Evolutionary conservation across 495 filamentous ascomycete genomes (phyloP).

Genomic region (Cercophora sp.): DNA sequence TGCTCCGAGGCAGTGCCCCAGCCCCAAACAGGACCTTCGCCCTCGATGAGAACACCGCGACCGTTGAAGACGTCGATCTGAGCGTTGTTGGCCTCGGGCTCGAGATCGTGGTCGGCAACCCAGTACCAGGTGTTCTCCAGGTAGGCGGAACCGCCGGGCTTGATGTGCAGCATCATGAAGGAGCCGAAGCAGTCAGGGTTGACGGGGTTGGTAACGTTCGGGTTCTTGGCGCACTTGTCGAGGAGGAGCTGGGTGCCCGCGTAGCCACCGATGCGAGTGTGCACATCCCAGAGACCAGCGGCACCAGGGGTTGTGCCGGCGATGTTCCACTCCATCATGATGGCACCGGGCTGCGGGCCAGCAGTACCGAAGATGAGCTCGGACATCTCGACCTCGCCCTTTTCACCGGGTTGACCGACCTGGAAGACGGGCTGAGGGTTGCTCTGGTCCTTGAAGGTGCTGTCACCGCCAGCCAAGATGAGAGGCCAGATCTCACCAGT

Average conservation of each 20-base stretch:
- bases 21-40: slow-evolving; percentile 58
- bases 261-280: slow-evolving; percentile 80
- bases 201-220: slow-evolving; percentile 51
- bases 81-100: slow-evolving; percentile 67
- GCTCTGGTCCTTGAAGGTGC: slow-evolving; percentile 61
- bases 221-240: slow-evolving; percentile 69
- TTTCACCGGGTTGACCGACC: slow-evolving; percentile 74
- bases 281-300: slow-evolving; percentile 85
- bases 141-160: slow-evolving; percentile 65
- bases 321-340: slow-evolving; percentile 90
- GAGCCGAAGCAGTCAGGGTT: slow-evolving; percentile 61
- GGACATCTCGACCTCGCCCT: slow-evolving; percentile 75
- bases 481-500: slow-evolving; percentile 89
- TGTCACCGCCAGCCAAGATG: slow-evolving; percentile 72
- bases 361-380: slow-evolving; percentile 79
- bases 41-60: slow-evolving; percentile 77
- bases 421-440: slow-evolving; percentile 72
- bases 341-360: slow-evolving; percentile 76
- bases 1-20: slow-evolving; percentile 86
- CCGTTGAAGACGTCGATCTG: slow-evolving; percentile 93
- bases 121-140: slow-evolving; percentile 94
- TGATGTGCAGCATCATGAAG: slow-evolving; percentile 81
- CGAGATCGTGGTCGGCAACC: slow-evolving; percentile 92
- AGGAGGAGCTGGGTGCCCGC: slow-evolving; percentile 78
- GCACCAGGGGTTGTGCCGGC: slow-evolving; percentile 62